Evolutionary conservation across 495 filamentous ascomycete genomes (phyloP), one percentile per base, ranked within the genome.

Genomic region (Parathielavia appendiculata): DNA sequence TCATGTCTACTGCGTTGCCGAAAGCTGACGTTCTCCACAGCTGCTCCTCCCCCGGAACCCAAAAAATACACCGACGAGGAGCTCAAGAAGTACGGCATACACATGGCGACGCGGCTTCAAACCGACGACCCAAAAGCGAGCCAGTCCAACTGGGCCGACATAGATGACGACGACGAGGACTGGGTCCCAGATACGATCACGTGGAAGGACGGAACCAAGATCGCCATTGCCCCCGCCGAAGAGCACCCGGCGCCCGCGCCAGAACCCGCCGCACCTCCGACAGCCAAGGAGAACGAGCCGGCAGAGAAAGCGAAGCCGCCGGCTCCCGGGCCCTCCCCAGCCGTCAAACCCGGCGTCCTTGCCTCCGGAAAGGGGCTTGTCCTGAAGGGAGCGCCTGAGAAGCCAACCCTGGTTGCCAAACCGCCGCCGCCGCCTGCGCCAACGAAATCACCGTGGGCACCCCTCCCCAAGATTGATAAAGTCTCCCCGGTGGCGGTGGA

Each of bases 61-160:
- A 97, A 96, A 73, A 90, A 96, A 58, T 86, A 97, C 62, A 97
- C 93, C 1, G 93, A 99, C 63, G 93, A 99, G 71, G 95, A 99
- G 58, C 79, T 99, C 36, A 95, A 95, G 67, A 88, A 95, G 64
- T 91, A 91, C 69, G 93, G 93, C 14, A 99, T 99, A 56, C 93
- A 99, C 71, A 82, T 99, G 75, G 95, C 93, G 11, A 95, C 84
- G 43, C 84, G 93, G 54, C 84, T 99, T 22, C 87, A 91, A 51
- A 82, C 90, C 54, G 92, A 97, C 65, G 82, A 83, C 59, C 83
- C 84, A 14, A 69, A 60, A 40, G 86, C 87, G 16, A 14, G 46
- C 14, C 91, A 92, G 58, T 89, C 92, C 52, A 84, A 91, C 16
- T 99, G 93, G 93, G 93, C 95, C 17, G 93, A 99, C 75, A 97